Percentiles rank a stretch among this genome's conserved stretches.
Conservation (phyloP, 148 eudicot species). For the Vaccinium vitisidaea region DNA sequence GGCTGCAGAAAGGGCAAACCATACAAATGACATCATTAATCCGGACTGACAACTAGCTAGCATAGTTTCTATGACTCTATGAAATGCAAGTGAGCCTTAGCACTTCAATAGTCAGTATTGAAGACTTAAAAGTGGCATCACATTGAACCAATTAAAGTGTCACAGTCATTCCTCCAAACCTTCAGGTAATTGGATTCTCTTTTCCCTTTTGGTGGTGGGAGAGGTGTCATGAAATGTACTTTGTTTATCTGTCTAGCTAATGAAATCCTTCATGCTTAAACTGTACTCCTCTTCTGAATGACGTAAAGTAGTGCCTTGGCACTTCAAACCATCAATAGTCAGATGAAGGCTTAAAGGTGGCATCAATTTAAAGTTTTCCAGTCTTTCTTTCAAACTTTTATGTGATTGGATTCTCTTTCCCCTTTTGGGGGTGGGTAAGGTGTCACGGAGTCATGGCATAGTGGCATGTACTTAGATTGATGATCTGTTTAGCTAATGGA, state of each 20-base stretch:
- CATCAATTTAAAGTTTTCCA: not conserved
- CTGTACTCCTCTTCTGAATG: no score
- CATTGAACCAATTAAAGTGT: not conserved
- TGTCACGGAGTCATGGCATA: not conserved
- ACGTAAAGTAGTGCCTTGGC: not conserved
- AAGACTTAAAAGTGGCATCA: not conserved
- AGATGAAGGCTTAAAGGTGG: not conserved
- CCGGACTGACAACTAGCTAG: not conserved
- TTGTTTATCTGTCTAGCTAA: no score
- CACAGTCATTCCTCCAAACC: not conserved
- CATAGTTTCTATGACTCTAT: no score
- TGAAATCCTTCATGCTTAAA: no score
- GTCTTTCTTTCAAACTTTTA: not conserved
- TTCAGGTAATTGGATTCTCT: not conserved
- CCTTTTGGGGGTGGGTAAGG: no score
- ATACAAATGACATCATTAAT: not conserved
- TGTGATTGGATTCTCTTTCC: not conserved
- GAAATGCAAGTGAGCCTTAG: not conserved
- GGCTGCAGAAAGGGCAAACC: slow-evolving; percentile 51
- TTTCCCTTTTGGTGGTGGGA: no score
- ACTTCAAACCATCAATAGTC: not conserved
- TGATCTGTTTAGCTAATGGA: not conserved
- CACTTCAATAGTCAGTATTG: not conserved
- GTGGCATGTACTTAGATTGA: not conserved
- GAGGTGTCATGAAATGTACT: no score